Base-by-base conservation (phyloP, 805 yeast species). In the Nakazawaea siamensis region DNA sequence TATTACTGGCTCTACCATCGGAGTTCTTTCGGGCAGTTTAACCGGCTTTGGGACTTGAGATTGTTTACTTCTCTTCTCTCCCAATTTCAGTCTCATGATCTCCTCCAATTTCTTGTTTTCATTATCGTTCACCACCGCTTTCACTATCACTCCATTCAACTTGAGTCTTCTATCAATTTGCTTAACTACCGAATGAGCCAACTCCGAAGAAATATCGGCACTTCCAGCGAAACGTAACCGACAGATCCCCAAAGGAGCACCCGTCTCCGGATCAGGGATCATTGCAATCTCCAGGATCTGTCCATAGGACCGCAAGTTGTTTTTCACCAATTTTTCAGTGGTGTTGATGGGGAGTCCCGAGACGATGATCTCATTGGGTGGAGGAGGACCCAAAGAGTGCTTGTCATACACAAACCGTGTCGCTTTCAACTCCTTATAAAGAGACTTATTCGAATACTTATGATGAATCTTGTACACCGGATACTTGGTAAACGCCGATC, bases 241-340 rank as follows among this genome's bases (percentile, higher is more conserved):
- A 33, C 80, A 80, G 16, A 86, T 61, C 8, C 94, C 92, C 27
- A 87, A 54, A 0, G 94, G 88, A 14, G 78, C 80, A 2, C 87
- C 95, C 29, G 83, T 76, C 16, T 65, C 62, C 1, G 90, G 84
- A 49, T 87, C 92, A 37, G 68, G 72, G 8, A 79, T 62, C 40
- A 75, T 63, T 39, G 72, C 70, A 32, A 80, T 57, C 26, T 73
- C 75, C 18, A 68, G 64, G 4, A 87, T 64, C 20, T 67, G 68
- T 3, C 95, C 95, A 55, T 63, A 80, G 17, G 68, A 56, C 27
- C 66, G 66, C 43, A 83, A 71, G 43, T 70, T 76, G 41, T 79
- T 74, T 31, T 60, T 63, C 3, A 70, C 38, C 13, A 62, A 49
- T 4, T 40, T 35, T 31, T 73, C 71, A 29, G 69, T 65, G n/a